Evolutionary conservation across 1,284 basidiomycete species (phyloP), one percentile per base, ranked within the genome.

Genomic region (Mixia osmundae): DNA sequence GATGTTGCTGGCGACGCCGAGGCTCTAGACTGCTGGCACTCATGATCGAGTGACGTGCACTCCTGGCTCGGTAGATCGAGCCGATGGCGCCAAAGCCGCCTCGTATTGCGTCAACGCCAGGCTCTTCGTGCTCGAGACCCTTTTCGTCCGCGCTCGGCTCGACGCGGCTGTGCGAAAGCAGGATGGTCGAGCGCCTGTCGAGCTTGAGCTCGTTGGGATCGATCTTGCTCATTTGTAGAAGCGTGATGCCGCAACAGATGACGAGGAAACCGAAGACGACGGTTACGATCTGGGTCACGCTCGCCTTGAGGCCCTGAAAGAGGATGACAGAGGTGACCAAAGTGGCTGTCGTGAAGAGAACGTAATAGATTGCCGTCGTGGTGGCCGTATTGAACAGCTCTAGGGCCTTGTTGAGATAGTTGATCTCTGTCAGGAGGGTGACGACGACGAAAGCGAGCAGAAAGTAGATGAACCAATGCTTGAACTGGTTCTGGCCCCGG

Each of bases 201-300:
- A 91, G 72, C 39, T 62, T 64, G 48, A 91, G 65, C 38, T 71
- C 60, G 20, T 60, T 62, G 3, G 79, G 79, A 51, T 85, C 79
- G 45, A 83, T 67, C 58, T 94, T 95, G 56, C 82, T 89, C 66
- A 97, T 74, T 58, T 97, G 89, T 7, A 97, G 71, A 43, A 97
- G 71, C 14, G 76, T 79, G 54, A 95, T 94, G 12, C 45, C 43
- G 29, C 30, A 28, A 32, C 33, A 43, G 43, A 83, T 85, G 44
- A 76, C 71, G 46, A 82, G 59, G 64, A 95, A 95, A 14, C 74
- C 87, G 58, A 67, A 52, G 21, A 94, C 78, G 46, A 95, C 69
- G 3, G 87, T 94, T 42, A 95, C 65, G 38, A 94, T 82, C 45
- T 77, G 67, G 1, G 59, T 41, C 0, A 65, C 69, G 2, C 71